Base-by-base conservation (phyloP, 2,329 filamentous ascomycete genomes). In the Dactylellina haptotyla region DNA sequence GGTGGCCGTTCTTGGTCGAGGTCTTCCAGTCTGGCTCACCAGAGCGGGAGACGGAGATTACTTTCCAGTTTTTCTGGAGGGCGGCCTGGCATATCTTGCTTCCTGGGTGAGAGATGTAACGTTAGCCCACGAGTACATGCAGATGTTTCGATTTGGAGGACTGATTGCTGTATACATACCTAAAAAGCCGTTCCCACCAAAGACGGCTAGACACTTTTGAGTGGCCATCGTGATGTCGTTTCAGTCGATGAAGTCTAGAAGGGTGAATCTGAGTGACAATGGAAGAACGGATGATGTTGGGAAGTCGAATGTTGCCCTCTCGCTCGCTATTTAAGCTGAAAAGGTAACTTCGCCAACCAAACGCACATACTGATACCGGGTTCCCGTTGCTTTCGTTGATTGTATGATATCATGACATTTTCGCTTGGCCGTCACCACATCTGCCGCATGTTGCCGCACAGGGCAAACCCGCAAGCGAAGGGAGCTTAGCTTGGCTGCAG, bases 1-100 rank as follows among this genome's bases (percentile, higher is more conserved):
- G 94, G 45, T 32, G 25, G 8, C 69, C 69, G 6, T 94, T 50
- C 50, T 66, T 53, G 25, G 54, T 62, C 20, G 69, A 61, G 1
- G 45, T 37, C 39, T 73, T 56, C 69, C 69, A 73, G 56, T 73
- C 69, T 12, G 69, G 69, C 16, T 73, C 69, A 12, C 69, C 69
- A 18, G 61, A 66, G 37, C 69, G 69, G 10, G 69, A 73, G 18
- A 73, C 12, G 8, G 69, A 73, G 12, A 73, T 73, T 12, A 73
- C 69, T 50, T 73, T 73, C 69, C 69, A 73, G 48, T 73, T 66
- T n/a, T 51, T 66, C 20, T 61, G 69, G 28, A 53, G 25, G 30
- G 69, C 69, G 2, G 69, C 69, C 61, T 66, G 69, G 32, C 69
- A 73, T 66, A 73, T 62, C 57, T 66, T 73, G 26, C 61, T 66